Evolutionary conservation across 208 protist genomes (phyloP).

Genomic region (Naegleria fowleri): DNA sequence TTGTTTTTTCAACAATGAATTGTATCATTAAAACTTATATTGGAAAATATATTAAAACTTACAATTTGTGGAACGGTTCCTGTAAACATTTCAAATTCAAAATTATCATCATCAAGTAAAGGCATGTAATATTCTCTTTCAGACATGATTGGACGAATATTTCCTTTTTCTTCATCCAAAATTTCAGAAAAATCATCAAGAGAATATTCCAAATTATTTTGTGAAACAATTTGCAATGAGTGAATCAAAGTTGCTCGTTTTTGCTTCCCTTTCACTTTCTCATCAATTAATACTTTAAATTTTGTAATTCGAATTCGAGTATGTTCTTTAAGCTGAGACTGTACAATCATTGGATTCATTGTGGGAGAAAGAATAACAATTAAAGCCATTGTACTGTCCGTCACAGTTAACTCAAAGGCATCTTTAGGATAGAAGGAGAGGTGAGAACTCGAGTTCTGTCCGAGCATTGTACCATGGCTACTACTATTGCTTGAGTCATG

Average conservation of each 20-base stretch:
- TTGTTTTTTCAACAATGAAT: too few species aligned
- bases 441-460: too few species aligned
- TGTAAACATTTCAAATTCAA: background rate
- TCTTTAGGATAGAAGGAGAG: background rate
- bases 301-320: background rate
- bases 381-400: background rate
- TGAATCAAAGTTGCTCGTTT: background rate
- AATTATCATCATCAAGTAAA: background rate
- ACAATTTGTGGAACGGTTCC: background rate
- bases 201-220: background rate
- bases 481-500: too few species aligned
- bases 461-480: too few species aligned
- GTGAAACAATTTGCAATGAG: background rate
- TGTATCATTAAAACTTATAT: background rate
- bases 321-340: background rate
- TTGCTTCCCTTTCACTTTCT: background rate
- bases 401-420: background rate
- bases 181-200: background rate
- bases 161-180: background rate
- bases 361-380: background rate
- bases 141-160: background rate
- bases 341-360: background rate
- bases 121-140: conserved; percentile 1
- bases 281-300: background rate
- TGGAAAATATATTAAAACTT: background rate